Conservation (phyloP, 805 yeast genomes). For the Spencermartinsiella europaea region DNA sequence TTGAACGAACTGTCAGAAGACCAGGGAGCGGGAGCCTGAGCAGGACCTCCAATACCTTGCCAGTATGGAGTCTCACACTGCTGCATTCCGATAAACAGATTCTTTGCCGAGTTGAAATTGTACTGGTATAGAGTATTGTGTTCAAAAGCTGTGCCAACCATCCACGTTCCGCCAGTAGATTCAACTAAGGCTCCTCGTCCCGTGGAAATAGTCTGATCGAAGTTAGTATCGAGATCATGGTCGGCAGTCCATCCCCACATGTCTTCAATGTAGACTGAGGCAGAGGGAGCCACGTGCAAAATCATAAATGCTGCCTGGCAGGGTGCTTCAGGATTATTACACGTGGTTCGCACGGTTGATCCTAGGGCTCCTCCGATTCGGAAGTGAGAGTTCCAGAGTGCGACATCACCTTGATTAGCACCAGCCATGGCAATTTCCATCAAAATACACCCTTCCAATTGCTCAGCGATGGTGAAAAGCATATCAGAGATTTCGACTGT, state of each 20-base stretch:
- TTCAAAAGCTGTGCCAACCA: constrained; percentile 8
- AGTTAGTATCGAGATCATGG: constrained; percentile 6
- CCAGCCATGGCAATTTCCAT: constrained; percentile 9
- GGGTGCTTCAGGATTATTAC: constrained; percentile 1
- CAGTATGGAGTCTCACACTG: constrained; percentile 10
- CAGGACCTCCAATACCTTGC: constrained; percentile 5
- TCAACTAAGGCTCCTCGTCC: constrained; percentile 10
- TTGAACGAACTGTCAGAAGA: not conserved
- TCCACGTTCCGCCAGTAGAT: constrained; percentile 5
- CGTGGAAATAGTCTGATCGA: constrained; percentile 4
- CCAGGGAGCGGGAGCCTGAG: constrained; percentile 9
- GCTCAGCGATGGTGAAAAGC: constrained; percentile 6
- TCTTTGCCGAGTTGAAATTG: constrained; percentile 5
- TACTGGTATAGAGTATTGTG: constrained; percentile 10
- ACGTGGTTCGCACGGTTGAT: constrained; percentile 4
- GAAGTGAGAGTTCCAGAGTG: constrained; percentile 7
- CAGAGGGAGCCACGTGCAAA: constrained; percentile 4
- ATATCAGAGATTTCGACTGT: constrained; percentile 6
- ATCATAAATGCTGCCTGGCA: constrained; percentile 7
- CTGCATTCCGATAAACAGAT: constrained; percentile 6
- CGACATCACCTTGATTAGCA: constrained; percentile 5
- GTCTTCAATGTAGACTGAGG: constrained; percentile 7
- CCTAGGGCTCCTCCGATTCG: constrained; percentile 10
- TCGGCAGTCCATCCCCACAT: constrained; percentile 13
- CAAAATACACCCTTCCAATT: constrained; percentile 2